A percentile compares a stretch with the other conserved stretches of the same genome.
These are phyloP conservation scores for Chytridium lagenaria DNA, from an alignment of 371 early-diverging fungal genomes.

Conservation along the genomic window DNA sequence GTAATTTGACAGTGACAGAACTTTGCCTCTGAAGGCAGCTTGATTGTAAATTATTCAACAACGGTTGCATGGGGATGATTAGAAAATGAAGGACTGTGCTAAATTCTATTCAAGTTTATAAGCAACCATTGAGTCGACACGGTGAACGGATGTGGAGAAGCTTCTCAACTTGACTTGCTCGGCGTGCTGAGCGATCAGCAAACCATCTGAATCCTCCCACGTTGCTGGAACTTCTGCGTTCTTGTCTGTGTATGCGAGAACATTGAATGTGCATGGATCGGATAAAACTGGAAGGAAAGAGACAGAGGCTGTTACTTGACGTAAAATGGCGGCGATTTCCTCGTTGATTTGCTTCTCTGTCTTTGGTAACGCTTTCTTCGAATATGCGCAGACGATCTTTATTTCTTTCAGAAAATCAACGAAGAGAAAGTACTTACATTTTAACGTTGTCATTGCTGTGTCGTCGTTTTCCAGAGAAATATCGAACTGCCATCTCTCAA, in stretches of 20 bases:
- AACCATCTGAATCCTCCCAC: slow-evolving; percentile 86
- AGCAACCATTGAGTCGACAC: slow-evolving; percentile 83
- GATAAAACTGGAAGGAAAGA: slow-evolving; percentile 88
- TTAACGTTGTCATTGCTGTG: neutral
- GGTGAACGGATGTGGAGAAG: slow-evolving; percentile 82
- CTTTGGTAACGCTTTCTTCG: slow-evolving; percentile 43
- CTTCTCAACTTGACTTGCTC: slow-evolving; percentile 84
- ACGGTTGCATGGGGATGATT: slow-evolving; percentile 94
- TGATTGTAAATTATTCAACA: slow-evolving; percentile 88
- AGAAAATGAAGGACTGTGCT: neutral
- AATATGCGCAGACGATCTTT: no score
- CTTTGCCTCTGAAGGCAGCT: slow-evolving; percentile 78
- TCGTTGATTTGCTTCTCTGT: slow-evolving; percentile 69
- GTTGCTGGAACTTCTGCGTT: slow-evolving; percentile 84
- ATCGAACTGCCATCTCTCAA: slow-evolving; percentile 96
- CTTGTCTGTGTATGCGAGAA: slow-evolving; percentile 86
- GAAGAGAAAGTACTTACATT: no score
- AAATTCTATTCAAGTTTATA: slow-evolving; percentile 50
- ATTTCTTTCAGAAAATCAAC: no score
- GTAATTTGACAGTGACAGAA: slow-evolving; percentile 58
- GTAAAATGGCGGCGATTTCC: slow-evolving; percentile 86
- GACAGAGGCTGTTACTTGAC: slow-evolving; percentile 89
- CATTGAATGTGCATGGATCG: slow-evolving; percentile 88
- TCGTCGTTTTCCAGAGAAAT: slow-evolving; percentile 61
- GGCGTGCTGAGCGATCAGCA: slow-evolving; percentile 74